phyloP scores from a whole-genome alignment of 148 eudicot species.

The Rhododendron simsii region DNA sequence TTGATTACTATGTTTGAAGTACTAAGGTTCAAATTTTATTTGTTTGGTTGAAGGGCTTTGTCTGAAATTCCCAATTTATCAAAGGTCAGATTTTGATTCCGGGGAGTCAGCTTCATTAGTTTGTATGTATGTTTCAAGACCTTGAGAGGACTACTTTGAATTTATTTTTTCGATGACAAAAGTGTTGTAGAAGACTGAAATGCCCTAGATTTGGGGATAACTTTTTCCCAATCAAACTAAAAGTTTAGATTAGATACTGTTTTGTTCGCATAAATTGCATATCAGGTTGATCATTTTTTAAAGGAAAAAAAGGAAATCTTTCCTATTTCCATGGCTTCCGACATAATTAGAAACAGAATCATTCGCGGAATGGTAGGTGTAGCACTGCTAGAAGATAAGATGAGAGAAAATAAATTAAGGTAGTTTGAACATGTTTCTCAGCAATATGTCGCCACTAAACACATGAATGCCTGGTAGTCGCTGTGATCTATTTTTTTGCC shows the following conservation, averaged over 20 bases:
- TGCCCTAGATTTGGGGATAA: not conserved
- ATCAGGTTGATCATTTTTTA: not conserved
- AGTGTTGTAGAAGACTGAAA: not conserved
- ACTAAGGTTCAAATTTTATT: not conserved
- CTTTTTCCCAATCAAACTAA: not conserved
- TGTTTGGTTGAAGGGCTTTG: not conserved
- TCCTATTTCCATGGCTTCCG: not conserved
- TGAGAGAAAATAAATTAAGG: not conserved
- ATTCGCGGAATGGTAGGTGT: not conserved
- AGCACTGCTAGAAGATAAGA: not conserved
- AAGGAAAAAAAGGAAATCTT: not conserved
- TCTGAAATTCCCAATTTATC: not conserved
- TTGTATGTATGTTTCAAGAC: not conserved
- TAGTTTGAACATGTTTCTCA: not conserved
- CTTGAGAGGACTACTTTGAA: not conserved
- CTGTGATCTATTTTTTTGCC: not conserved
- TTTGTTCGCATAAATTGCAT: not conserved
- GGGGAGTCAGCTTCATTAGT: not conserved
- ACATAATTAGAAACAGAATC: not conserved
- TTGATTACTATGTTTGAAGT: not conserved
- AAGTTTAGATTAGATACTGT: not conserved
- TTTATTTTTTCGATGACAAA: not conserved
- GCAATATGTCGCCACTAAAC: not conserved
- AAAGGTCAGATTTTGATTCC: not conserved
- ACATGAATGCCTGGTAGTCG: not conserved